A percentile compares a stretch with the other conserved stretches of the same genome.
Evolutionary conservation across 305 asterid genomes (phyloP).

Genomic region (Caryopteris hybrid): DNA sequence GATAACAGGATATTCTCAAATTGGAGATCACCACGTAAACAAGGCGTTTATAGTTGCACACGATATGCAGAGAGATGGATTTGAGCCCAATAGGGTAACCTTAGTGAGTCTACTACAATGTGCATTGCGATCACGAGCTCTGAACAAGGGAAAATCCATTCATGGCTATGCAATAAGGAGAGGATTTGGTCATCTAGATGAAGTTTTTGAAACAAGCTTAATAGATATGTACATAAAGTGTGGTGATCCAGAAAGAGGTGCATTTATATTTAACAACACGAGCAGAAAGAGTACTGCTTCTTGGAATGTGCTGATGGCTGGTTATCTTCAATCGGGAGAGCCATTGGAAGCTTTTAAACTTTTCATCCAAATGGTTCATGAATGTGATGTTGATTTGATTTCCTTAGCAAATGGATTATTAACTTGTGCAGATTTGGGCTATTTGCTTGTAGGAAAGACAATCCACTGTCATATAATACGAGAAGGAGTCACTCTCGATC

Average conservation of each 20-base stretch:
- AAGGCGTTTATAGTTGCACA: slow-evolving; percentile 34
- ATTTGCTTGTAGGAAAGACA: slow-evolving; percentile 40
- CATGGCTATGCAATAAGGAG: slow-evolving; percentile 58
- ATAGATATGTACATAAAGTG: slow-evolving; percentile 51
- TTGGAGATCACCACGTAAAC: slow-evolving; percentile 22
- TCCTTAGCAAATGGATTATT: slow-evolving; percentile 47
- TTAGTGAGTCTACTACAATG: slow-evolving; percentile 55
- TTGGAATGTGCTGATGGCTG: slow-evolving; percentile 48
- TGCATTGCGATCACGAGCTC: slow-evolving; percentile 30
- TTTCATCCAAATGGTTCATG: slow-evolving; percentile 35
- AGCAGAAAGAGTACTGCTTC: slow-evolving; percentile 32
- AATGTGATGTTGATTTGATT: slow-evolving; percentile 37
- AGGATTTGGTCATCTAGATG: slow-evolving; percentile 40
- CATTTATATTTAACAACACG: slow-evolving; percentile 24
- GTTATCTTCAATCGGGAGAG: slow-evolving; percentile 36
- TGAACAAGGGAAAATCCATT: slow-evolving; percentile 38
- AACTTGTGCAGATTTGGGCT: slow-evolving; percentile 40
- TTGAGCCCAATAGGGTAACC: slow-evolving; percentile 60
- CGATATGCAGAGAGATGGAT: slow-evolving; percentile 42
- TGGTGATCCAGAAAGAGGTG: slow-evolving; percentile 34
- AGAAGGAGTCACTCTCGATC: slow-evolving; percentile 34
- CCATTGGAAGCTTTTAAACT: slow-evolving; percentile 32
- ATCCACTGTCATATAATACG: slow-evolving; percentile 42
- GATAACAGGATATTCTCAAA: slow-evolving; percentile 42
- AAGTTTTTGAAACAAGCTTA: slow-evolving; percentile 47